These are phyloP conservation scores for Phytophthora chlamydospora DNA, from an alignment of 352 stramenopile species.

Conservation along the genomic window DNA sequence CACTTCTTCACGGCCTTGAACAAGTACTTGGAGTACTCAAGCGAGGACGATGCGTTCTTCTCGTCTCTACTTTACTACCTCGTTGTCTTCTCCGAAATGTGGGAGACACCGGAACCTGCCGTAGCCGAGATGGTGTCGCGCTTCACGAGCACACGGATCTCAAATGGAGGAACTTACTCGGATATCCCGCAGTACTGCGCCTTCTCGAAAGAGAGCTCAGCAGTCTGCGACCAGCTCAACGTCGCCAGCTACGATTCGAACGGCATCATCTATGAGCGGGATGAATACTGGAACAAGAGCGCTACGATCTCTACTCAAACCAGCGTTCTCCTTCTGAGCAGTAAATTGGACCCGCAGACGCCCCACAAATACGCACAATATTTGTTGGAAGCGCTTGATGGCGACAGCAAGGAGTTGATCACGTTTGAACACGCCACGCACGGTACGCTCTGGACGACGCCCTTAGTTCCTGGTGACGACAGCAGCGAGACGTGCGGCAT, in stretches of 20 bases:
- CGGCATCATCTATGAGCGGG: constrained; percentile 44
- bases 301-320: constrained; percentile 42
- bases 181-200: constrained; percentile 50
- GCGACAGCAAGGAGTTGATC: constrained; percentile 48
- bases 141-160: constrained; percentile 31
- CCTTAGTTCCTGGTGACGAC: constrained; percentile 26
- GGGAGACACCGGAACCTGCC: constrained; percentile 38
- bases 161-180: constrained; percentile 21
- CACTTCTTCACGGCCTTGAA: constrained; percentile 32
- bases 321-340: constrained; percentile 55
- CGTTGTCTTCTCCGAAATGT: constrained; percentile 62
- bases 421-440: constrained; percentile 51
- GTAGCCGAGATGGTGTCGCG: constrained; percentile 8
- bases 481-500: constrained; percentile 50
- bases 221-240: constrained; percentile 26
- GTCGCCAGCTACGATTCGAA: constrained; percentile 16
- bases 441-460: constrained; percentile 39
- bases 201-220: constrained; percentile 50
- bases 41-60: constrained; percentile 28
- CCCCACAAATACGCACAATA: constrained; percentile 56
- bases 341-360: constrained; percentile 58
- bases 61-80: constrained; percentile 54
- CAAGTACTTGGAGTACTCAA: background rate
- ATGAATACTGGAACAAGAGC: constrained; percentile 59
- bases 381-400: constrained; percentile 37